Base-by-base conservation (phyloP, 1,139 yeast genomes). In the Insectozyma bohioensis region DNA sequence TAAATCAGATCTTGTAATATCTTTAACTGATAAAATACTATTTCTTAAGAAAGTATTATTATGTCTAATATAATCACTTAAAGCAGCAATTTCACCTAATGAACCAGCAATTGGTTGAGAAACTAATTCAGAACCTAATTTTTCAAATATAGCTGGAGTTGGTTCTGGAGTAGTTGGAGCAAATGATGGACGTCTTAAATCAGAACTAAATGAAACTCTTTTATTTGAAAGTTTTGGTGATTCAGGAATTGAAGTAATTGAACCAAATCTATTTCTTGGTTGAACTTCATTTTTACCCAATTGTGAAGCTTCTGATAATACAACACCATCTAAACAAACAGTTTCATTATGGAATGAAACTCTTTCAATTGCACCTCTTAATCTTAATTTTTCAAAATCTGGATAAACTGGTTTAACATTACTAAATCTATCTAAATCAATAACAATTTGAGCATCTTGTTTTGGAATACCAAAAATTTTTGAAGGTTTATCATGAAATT, bases 21-120 rank as follows among this genome's bases (percentile, higher is more conserved):
- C 92, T 54, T 80, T 80, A 32, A 94, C 97, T 26, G 97, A 86
- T 49, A 87, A 70, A 38, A 94, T 82, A 40, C 92, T 85, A 61
- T 82, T 82, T 58, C 95, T 79, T 58, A 87, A 72, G 77, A 90
- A 92, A 43, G 95, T 86, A 61, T 90, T 90, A 68, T 85, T 78
- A 48, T 73, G 64, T 61, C 95, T 80, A 53, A 92, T 79, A 61
- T 81, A 78, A 43, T 81, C 77, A 46, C 79, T 72, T 49, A 90
- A 75, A 25, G 94, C 90, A 45, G 75, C 79, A 45, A 92, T 85
- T 47, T 92, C 87, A 26, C 85, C 73, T 41, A 85, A 69, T 53
- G 85, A 74, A 35, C 75, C 63, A 34, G 63, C 47, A 45, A 88
- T 85, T 45, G 84, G 84, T 42, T 79, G 81, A 26, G 88, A 80